Base-by-base conservation (phyloP, 306 rosid species). In the Malus orientalis region DNA sequence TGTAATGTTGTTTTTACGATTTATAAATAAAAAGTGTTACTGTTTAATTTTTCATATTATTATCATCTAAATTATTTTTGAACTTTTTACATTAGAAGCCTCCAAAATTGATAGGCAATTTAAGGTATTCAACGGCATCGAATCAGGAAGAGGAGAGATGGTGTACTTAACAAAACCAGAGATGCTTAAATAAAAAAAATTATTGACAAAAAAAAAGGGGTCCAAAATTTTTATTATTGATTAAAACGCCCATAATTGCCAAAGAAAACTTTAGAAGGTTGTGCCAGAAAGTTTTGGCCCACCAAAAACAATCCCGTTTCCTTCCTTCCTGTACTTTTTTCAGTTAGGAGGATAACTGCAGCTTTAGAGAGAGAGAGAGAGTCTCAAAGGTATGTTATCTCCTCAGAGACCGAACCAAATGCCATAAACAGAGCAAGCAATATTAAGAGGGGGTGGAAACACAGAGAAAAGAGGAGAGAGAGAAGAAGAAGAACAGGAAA, bases 231-330 rank as follows among this genome's bases (percentile, higher is more conserved):
- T 42, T 12, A 29, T 67, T 59, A 70, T 58, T 77, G 53, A 61
- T 70, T 30, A 58, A 78, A 15, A 51, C 44, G 59, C 14, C 36
- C 47, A 51, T 64, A 47, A 54, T 36, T 58, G 71, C 59, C 14
- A 18, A 32, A 32, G 65, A 44, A 68, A 72, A 75, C 2, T 79
- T 62, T 76, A 67, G 84, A 74, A 72, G 84, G 76, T 76, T 61
- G 86, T 80, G 81, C 78, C 78, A 74, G 86, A 76, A 77, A 74
- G 80, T 60, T 80, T 77, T 71, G 87, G 77, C 81, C 79, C 84
- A 79, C 78, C 64, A 60, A 67, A 74, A 74, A 61, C 67, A 77
- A 59, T 68, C 69, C 71, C 27, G 66, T 75, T 82, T 54, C 55
- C 20, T 51, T 16, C 3, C 55, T 51, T 51, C 68, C 65, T 74